Evolutionary conservation across 1,284 basidiomycete species (phyloP).

Genomic region (Fomitopsis betulina): DNA sequence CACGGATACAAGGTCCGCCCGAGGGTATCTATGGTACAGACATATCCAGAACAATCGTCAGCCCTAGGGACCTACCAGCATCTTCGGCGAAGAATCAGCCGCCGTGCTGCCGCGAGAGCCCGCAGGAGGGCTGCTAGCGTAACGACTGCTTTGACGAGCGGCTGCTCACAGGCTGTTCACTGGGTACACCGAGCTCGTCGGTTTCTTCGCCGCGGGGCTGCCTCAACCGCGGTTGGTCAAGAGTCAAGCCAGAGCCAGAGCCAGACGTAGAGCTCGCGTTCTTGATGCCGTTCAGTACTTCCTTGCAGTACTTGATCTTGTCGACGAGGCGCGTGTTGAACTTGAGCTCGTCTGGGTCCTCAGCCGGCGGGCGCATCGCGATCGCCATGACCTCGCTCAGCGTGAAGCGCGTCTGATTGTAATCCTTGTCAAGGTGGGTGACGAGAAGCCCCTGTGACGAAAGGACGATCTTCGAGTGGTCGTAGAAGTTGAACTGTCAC

Average conservation of each 20-base stretch:
- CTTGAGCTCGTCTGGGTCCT: slow-evolving; percentile 52
- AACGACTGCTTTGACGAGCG: slow-evolving; percentile 16
- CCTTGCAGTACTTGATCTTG: slow-evolving; percentile 80
- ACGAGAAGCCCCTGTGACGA: slow-evolving; percentile 76
- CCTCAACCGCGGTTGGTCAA: neutral
- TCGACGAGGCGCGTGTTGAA: slow-evolving; percentile 62
- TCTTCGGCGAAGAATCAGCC: neutral
- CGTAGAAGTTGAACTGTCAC: slow-evolving; percentile 93
- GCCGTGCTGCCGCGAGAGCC: neutral
- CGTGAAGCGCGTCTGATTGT: slow-evolving; percentile 72
- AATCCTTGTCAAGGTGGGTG: slow-evolving; percentile 88
- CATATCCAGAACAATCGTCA: neutral
- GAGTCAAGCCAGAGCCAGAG: neutral
- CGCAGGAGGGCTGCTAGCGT: slow-evolving; percentile 9
- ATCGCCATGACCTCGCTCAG: slow-evolving; percentile 70
- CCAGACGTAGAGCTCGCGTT: slow-evolving; percentile 32
- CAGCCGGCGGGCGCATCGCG: slow-evolving; percentile 37
- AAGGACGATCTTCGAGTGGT: slow-evolving; percentile 93
- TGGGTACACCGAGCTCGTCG: neutral
- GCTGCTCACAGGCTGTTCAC: slow-evolving; percentile 4
- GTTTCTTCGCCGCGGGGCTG: slow-evolving; percentile 2
- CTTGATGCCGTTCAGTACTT: slow-evolving; percentile 66
- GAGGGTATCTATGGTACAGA: slow-evolving; percentile 4
- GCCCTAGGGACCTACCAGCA: slow-evolving; percentile 1
- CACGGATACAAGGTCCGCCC: neutral